Evolutionary conservation across 208 protist genomes (phyloP), one percentile per base, ranked within the genome.

Genomic region (Herpetomonas samuelpessoai): DNA sequence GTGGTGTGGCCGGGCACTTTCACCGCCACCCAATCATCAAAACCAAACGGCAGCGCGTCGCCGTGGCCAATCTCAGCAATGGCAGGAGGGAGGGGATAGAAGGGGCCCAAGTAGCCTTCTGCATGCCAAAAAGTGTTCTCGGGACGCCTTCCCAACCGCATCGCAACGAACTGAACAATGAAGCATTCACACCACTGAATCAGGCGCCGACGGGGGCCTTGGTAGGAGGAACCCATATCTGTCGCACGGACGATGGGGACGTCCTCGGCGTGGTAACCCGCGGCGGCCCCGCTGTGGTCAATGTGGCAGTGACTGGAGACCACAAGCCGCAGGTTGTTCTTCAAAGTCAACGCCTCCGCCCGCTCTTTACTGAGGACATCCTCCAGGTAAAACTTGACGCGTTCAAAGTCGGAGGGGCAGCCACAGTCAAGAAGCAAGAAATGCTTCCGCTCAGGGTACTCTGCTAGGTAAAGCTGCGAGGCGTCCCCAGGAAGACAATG

Each of bases 1-100:
- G 59, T 62, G 3, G 79, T 86, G 68, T 86, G 79, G 2, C 79
- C 79, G 21, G 79, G 71, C 29, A 74, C 67, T 55, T 69, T 72
- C 21, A 82, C 63, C 0, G 65, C 60, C 16, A 70, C 25, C 80
- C 75, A 87, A 57, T 82, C 75, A 1, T 78, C 59, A 57, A 80
- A 82, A 2, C 68, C 71, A 27, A 55, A 54, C 22, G 75, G 80
- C 27, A 83, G 80, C 16, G 64, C 26, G 12, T 60, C 47, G 26
- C 65, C 65, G 50, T 83, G 48, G 30, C 76, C n/a, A 2, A 65
- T 10, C 22, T 60, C 22, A 2, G 44, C 38, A 10, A 62, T 25
- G 16, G 62, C 16, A 1, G 61, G 53, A 26, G 68, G 41, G 45
- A 68, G 64, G 38, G 56, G 46, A 64, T 65, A 85, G 47, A 71